These are phyloP conservation scores for Stentor roeselii DNA, from an alignment of 73 alveolate species.

Conservation along the genomic window DNA sequence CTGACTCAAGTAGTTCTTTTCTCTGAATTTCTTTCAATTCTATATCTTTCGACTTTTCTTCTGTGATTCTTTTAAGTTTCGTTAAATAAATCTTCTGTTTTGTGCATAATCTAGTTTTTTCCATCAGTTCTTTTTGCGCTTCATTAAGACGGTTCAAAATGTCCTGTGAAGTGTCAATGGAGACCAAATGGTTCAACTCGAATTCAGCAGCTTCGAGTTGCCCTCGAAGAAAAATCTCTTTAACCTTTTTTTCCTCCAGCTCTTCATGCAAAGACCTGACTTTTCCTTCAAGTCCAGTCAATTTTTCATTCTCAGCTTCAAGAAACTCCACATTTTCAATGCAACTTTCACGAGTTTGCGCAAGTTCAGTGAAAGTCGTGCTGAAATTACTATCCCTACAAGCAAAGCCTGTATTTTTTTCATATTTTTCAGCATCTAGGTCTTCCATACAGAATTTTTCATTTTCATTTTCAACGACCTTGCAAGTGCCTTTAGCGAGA, in stretches of 20 bases:
- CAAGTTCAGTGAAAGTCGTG: background rate
- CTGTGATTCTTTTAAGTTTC: background rate
- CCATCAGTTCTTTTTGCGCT: background rate
- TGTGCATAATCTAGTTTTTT: background rate
- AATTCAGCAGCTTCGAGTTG: background rate
- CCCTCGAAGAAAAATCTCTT: background rate
- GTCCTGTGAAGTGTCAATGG: background rate
- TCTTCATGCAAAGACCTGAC: background rate
- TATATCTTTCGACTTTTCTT: background rate
- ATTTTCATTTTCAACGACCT: background rate
- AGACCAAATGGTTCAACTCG: background rate
- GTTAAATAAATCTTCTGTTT: background rate
- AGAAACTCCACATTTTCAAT: background rate
- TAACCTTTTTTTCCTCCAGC: too few species aligned
- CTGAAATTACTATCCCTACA: background rate
- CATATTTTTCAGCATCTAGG: background rate
- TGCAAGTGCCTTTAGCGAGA: background rate
- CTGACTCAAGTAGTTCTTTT: background rate
- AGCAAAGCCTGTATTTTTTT: background rate
- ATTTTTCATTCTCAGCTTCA: background rate
- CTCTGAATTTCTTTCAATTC: background rate
- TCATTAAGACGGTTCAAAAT: too few species aligned
- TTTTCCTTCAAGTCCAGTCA: background rate
- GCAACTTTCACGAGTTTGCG: too few species aligned
- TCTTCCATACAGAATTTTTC: background rate